These are phyloP conservation scores for Purpureocillium lavendulum DNA, from an alignment of 2,329 filamentous ascomycete species.

Conservation along the genomic window DNA sequence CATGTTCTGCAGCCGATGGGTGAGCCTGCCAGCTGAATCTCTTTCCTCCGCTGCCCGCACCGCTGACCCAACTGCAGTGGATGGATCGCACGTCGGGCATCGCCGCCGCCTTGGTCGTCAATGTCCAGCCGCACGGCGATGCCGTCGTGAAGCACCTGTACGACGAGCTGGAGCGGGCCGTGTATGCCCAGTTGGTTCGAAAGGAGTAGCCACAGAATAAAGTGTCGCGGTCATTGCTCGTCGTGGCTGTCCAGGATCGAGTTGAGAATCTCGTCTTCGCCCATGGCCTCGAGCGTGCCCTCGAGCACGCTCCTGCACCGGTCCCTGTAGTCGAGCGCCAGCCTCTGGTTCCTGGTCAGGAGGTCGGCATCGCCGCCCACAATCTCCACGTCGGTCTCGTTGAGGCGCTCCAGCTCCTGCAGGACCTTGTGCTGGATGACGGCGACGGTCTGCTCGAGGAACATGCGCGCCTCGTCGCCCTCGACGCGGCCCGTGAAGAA, in stretches of 20 bases:
- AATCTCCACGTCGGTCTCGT: slow-evolving; percentile 35
- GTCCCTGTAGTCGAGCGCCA: slow-evolving; percentile 40
- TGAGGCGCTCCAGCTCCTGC: slow-evolving; percentile 34
- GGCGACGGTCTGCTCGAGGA: slow-evolving; percentile 25
- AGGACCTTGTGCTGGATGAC: slow-evolving; percentile 36
- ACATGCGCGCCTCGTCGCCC: slow-evolving; percentile 13
- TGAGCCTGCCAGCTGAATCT: slow-evolving; percentile 14
- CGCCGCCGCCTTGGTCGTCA: slow-evolving; percentile 28
- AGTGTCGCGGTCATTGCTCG: too few relatives aligned
- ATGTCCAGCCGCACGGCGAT: slow-evolving; percentile 29
- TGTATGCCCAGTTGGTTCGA: slow-evolving; percentile 18
- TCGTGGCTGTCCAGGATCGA: neutral
- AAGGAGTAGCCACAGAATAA: too few relatives aligned
- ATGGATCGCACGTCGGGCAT: slow-evolving; percentile 29
- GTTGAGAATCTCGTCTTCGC: slow-evolving; percentile 18
- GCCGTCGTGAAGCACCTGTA: slow-evolving; percentile 23
- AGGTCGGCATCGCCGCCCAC: slow-evolving; percentile 27
- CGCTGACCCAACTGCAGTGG: slow-evolving; percentile 18
- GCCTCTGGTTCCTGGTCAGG: slow-evolving; percentile 34
- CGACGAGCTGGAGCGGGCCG: slow-evolving; percentile 28
- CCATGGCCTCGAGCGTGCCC: slow-evolving; percentile 32
- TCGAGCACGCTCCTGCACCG: slow-evolving; percentile 40
- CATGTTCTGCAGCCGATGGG: slow-evolving; percentile 32
- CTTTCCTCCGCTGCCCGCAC: too few relatives aligned
- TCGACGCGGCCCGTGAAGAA: slow-evolving; percentile 23